Evolutionary conservation across 1,139 yeast genomes (phyloP).

Genomic region (Suhomyces panamericanus): DNA sequence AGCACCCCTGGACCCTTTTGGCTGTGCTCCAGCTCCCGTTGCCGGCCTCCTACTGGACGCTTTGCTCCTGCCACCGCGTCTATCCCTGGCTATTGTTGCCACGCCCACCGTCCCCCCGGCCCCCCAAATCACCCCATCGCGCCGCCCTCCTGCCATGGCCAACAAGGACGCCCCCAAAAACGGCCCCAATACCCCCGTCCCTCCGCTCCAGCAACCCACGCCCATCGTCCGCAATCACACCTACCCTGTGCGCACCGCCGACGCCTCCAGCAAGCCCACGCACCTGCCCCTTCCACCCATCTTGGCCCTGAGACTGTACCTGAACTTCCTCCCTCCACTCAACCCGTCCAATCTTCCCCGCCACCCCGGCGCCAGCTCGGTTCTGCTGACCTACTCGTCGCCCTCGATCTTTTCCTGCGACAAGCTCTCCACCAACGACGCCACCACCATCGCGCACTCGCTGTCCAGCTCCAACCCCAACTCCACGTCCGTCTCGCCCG

Average conservation of each 20-base stretch:
- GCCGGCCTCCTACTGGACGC: too few species aligned
- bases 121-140: too few species aligned
- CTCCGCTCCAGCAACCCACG: not conserved
- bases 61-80: too few species aligned
- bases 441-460: not conserved
- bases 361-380: slow-evolving; percentile 1
- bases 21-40: too few species aligned
- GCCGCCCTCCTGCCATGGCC: not conserved
- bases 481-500: slow-evolving; percentile 1
- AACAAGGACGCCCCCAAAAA: not conserved
- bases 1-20: too few species aligned
- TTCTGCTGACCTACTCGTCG: not conserved
- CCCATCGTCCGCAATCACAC: not conserved
- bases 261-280: not conserved
- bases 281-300: slow-evolving; percentile 5
- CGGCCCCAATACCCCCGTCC: not conserved
- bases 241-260: not conserved
- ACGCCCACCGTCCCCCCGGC: too few species aligned
- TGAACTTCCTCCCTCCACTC: slow-evolving; percentile 12
- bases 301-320: slow-evolving; percentile 6
- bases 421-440: not conserved
- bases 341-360: slow-evolving; percentile 6
- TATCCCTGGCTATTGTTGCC: too few species aligned
- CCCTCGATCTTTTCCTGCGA: slow-evolving; percentile 4
- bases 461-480: not conserved